A percentile compares a stretch with the other conserved stretches of the same genome.
These are phyloP conservation scores for Notholithocarpus densiflorus DNA, from an alignment of 306 rosid species.

Conservation along the genomic window DNA sequence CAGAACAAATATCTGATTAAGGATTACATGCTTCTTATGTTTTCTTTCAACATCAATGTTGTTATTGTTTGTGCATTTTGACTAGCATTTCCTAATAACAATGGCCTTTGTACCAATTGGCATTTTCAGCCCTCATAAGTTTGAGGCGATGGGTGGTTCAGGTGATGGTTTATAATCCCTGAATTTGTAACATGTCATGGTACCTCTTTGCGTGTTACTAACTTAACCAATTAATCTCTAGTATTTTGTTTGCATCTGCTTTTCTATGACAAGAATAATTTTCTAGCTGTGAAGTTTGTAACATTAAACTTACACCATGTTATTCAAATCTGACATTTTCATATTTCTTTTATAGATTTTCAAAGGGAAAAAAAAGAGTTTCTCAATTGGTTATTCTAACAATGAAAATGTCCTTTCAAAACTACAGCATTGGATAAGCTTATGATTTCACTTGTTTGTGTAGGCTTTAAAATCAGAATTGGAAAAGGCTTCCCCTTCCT, in stretches of 20 bases:
- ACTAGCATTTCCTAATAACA: background rate
- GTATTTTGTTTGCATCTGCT: background rate
- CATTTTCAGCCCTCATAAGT: too few relatives aligned
- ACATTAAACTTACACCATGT: background rate
- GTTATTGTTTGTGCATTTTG: background rate
- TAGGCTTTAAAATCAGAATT: conserved; percentile 94
- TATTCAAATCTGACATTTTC: background rate
- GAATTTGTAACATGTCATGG: background rate
- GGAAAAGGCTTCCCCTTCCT: conserved; percentile 82
- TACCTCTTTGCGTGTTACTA: background rate
- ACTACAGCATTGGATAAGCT: background rate
- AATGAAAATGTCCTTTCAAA: conserved; percentile 7
- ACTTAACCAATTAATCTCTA: conserved; percentile 4
- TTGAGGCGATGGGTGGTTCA: background rate
- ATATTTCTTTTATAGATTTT: background rate
- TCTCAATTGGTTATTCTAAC: background rate
- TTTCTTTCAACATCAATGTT: background rate
- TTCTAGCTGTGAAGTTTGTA: background rate
- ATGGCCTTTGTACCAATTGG: background rate
- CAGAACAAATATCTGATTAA: background rate
- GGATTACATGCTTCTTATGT: background rate
- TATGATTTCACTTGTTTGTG: conserved; percentile 28
- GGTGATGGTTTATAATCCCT: background rate
- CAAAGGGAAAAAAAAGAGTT: background rate
- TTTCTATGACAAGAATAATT: background rate